A percentile compares a stretch with the other conserved stretches of the same genome.
phyloP scores from a whole-genome alignment of 768 basidiomycete species.

The Tylopilus plumbeoviolaceoides region DNA sequence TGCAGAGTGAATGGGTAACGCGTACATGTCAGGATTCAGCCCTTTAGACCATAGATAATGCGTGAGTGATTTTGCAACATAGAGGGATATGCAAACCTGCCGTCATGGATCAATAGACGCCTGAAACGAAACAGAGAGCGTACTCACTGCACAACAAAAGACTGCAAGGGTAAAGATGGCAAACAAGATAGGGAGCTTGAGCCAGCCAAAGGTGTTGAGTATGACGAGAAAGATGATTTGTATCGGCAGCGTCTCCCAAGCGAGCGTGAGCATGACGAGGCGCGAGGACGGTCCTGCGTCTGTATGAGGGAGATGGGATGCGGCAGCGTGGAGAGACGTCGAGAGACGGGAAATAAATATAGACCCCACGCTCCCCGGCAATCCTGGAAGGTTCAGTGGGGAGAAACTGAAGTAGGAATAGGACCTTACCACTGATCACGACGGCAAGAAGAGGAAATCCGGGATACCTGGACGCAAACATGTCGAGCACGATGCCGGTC shows the following conservation, averaged over 20 bases:
- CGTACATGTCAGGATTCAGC: conserved; percentile 89
- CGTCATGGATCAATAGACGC: neutral
- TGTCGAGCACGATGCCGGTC: no score
- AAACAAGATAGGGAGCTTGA: conserved; percentile 66
- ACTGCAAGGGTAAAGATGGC: conserved; percentile 61
- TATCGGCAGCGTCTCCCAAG: conserved; percentile 75
- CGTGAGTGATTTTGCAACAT: conserved; percentile 63
- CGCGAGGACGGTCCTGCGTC: conserved; percentile 36
- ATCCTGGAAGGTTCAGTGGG: no score
- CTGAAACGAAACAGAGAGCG: neutral
- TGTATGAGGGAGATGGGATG: conserved; percentile 5
- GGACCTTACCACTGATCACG: no score
- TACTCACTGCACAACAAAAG: conserved; percentile 74
- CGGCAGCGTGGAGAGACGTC: conserved; percentile 69
- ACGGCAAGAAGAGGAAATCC: no score
- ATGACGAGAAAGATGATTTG: conserved; percentile 69
- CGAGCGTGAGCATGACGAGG: conserved; percentile 64
- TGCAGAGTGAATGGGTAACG: conserved; percentile 89
- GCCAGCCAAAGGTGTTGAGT: conserved; percentile 71
- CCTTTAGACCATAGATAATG: conserved; percentile 72
- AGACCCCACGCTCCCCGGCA: conserved; percentile 83
- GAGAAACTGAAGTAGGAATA: no score
- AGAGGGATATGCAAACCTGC: conserved; percentile 69
- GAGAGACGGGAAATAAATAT: conserved; percentile 90
- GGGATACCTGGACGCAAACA: no score